A percentile compares a stretch with the other conserved stretches of the same genome.
These are phyloP conservation scores for Gonapodya sp. DNA, from an alignment of 192 early-diverging fungal species.

Conservation along the genomic window DNA sequence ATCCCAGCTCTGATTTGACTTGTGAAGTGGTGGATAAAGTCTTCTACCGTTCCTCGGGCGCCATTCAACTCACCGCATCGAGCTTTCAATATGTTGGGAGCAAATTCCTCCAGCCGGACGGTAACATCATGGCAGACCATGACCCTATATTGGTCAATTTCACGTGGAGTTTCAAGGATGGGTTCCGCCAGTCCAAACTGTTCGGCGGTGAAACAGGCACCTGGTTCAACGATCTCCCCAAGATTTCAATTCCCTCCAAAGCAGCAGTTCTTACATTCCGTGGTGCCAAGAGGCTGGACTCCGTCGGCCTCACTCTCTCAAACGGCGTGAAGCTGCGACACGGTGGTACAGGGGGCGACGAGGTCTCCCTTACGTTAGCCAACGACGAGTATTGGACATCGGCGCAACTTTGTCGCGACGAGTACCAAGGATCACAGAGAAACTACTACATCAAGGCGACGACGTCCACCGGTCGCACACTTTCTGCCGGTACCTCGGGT, in stretches of 20 bases:
- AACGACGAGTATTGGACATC: not conserved
- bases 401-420: not conserved
- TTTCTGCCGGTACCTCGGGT: not conserved
- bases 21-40: slow-evolving; percentile 12
- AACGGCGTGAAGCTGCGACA: not conserved
- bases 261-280: too few relatives aligned
- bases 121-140: slow-evolving; percentile 14
- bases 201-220: too few relatives aligned
- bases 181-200: too few relatives aligned
- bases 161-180: too few relatives aligned
- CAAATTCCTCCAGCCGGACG: slow-evolving; percentile 12
- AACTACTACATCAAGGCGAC: not conserved
- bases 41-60: slow-evolving; percentile 10
- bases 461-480: not conserved
- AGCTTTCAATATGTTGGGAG: not conserved
- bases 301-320: not conserved
- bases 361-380: not conserved
- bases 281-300: too few relatives aligned
- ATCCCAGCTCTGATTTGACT: too few relatives aligned
- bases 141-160: too few relatives aligned
- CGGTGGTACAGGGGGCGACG: not conserved
- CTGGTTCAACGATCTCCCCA: too few relatives aligned
- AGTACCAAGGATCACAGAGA: not conserved
- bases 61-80: slow-evolving; percentile 10
- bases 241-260: too few relatives aligned